phyloP scores from a whole-genome alignment of 2,329 filamentous ascomycete species.

The Alternaria triticimaculans region DNA sequence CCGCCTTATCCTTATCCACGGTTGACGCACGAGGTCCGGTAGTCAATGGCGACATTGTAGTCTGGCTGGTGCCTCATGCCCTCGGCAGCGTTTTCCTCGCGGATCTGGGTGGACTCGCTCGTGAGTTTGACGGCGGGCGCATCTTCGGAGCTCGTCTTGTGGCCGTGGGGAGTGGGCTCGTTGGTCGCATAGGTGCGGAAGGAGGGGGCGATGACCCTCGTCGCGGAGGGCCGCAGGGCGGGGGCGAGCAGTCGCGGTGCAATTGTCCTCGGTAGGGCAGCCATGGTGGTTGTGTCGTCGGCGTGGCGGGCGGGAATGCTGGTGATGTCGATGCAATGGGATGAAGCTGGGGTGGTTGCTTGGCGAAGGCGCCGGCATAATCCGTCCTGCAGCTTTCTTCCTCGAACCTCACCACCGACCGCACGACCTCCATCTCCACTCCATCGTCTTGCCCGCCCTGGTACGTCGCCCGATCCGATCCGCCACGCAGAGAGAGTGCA shows the following conservation, averaged over 20 bases:
- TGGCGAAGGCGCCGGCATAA: conserved; percentile 33
- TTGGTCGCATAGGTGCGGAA: conserved; percentile 45
- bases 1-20: background rate
- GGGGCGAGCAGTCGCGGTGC: conserved; percentile 50
- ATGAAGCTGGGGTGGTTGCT: conserved; percentile 26
- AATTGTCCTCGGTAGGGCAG: conserved; percentile 50
- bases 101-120: conserved; percentile 58
- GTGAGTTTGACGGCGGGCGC: conserved; percentile 43
- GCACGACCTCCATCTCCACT: conserved; percentile 41
- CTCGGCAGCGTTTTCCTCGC: conserved; percentile 57
- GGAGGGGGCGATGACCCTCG: conserved; percentile 29
- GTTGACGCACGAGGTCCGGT: conserved; percentile 81
- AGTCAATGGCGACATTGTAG: conserved; percentile 81
- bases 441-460: conserved; percentile 46
- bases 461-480: conserved; percentile 31
- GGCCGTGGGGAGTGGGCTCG: conserved; percentile 19
- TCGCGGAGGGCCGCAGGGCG: conserved; percentile 34
- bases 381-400: conserved; percentile 39
- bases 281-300: conserved; percentile 44
- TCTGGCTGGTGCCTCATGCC: conserved; percentile 74
- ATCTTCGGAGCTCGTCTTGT: conserved; percentile 46
- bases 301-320: conserved; percentile 19
- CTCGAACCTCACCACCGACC: conserved; percentile 38
- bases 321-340: conserved; percentile 30
- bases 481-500: conserved; percentile 19